Evolutionary conservation across 2,329 filamentous ascomycete species (phyloP).

Genomic region (Fusarium tuaranense): DNA sequence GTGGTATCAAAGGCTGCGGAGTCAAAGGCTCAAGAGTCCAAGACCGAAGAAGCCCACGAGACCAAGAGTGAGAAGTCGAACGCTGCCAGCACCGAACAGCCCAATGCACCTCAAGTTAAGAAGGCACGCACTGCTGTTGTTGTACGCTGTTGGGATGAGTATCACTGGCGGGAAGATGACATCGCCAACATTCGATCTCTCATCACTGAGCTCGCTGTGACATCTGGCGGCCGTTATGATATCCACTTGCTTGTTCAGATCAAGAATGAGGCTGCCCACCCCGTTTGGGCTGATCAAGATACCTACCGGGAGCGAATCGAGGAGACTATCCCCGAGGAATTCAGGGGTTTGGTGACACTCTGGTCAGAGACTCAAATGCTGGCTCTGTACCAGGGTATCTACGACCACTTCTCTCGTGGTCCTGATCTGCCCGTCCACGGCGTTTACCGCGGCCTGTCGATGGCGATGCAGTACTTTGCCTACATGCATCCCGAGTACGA

Average conservation of each 20-base stretch:
- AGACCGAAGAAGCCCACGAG: conserved; percentile 11
- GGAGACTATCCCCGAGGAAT: conserved; percentile 82
- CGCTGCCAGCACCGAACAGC: not conserved
- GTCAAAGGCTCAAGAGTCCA: conserved; percentile 14
- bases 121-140: conserved; percentile 75
- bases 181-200: conserved; percentile 85
- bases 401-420: conserved; percentile 76
- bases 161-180: conserved; percentile 82
- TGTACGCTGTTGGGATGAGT: conserved; percentile 85
- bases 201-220: conserved; percentile 83
- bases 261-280: conserved; percentile 78
- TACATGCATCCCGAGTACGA: conserved; percentile 90
- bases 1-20: conserved; percentile 10
- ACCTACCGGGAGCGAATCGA: conserved; percentile 75
- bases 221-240: conserved; percentile 88
- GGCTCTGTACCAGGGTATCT: conserved; percentile 87
- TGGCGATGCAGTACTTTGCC: conserved; percentile 95
- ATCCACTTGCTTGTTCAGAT: conserved; percentile 88
- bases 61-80: not conserved
- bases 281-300: conserved; percentile 81
- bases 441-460: conserved; percentile 91
- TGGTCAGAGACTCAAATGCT: conserved; percentile 97
- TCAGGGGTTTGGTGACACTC: conserved; percentile 86
- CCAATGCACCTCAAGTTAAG: conserved; percentile 14
- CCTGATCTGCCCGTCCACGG: conserved; percentile 85